phyloP scores from a whole-genome alignment of 2,329 filamentous ascomycete genomes.

The Claviceps purpurea region DNA sequence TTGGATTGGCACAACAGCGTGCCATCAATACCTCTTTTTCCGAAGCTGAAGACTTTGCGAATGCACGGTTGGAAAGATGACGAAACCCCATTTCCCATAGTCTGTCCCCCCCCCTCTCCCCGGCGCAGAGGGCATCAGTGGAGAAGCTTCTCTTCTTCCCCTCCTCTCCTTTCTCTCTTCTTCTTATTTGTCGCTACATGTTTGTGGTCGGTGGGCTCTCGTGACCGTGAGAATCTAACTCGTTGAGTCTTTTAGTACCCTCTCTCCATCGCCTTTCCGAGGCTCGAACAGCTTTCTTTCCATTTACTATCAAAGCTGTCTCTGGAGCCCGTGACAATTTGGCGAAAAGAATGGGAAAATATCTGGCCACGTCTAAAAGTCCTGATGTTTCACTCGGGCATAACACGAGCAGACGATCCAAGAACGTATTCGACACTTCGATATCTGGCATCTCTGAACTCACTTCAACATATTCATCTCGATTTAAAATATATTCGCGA shows the following conservation, averaged over 20 bases:
- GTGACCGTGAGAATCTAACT: neutral
- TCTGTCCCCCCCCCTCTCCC: neutral
- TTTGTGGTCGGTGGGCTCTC: too few species aligned
- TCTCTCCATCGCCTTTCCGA: constrained; percentile 8
- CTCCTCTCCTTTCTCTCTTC: too few species aligned
- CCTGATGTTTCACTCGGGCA: constrained; percentile 8
- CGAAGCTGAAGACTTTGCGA: constrained; percentile 17
- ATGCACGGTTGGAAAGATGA: constrained; percentile 9
- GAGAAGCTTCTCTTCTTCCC: too few species aligned
- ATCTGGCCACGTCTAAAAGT: constrained; percentile 1
- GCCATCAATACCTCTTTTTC: constrained; percentile 11
- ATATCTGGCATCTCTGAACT: constrained; percentile 15
- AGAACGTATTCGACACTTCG: constrained; percentile 7
- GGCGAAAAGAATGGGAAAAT: constrained; percentile 9
- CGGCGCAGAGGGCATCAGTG: too few species aligned
- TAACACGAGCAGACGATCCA: too few species aligned
- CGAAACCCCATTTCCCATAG: constrained; percentile 3
- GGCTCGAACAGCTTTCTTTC: too few species aligned
- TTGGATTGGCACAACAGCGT: constrained; percentile 8
- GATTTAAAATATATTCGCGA: neutral
- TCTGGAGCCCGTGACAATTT: neutral
- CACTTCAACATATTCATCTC: constrained; percentile 19
- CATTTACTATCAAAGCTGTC: too few species aligned
- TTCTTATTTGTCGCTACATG: too few species aligned
- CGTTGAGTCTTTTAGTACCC: constrained; percentile 10